Percentiles rank a stretch among this genome's conserved stretches.
phyloP scores from a whole-genome alignment of 2,329 filamentous ascomycete genomes.

The Neonectria coccinea region DNA sequence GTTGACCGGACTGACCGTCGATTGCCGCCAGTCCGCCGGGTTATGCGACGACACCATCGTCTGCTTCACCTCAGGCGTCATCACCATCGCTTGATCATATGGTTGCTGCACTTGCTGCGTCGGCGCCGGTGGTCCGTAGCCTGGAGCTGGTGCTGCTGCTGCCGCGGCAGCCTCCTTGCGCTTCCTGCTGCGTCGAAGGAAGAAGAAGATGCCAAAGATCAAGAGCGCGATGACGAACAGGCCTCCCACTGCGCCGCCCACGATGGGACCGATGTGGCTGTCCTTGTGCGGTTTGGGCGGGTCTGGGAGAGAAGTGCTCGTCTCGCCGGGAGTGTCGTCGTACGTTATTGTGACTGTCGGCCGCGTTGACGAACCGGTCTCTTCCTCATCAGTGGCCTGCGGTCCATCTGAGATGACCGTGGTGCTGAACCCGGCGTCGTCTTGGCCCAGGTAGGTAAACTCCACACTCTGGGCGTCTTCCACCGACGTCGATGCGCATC shows the following conservation, averaged over 20 bases:
- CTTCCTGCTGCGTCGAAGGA: conserved; percentile 26
- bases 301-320: neutral
- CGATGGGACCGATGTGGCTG: conserved; percentile 26
- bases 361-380: neutral
- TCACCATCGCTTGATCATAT: neutral
- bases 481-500: conserved; percentile 23
- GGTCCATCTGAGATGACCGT: neutral
- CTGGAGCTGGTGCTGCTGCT: neutral
- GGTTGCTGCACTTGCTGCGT: neutral
- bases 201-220: conserved; percentile 24
- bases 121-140: neutral
- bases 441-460: conserved; percentile 26
- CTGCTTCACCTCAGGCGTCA: conserved; percentile 13
- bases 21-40: conserved; percentile 30
- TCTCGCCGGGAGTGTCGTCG: neutral
- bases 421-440: conserved; percentile 8
- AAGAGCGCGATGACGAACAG: conserved; percentile 19
- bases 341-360: neutral
- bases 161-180: neutral
- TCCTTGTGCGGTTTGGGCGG: neutral
- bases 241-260: conserved; percentile 29
- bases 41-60: conserved; percentile 9
- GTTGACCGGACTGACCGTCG: conserved; percentile 6
- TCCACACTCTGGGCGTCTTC: conserved; percentile 22
- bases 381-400: neutral